Evolutionary conservation across 2,329 filamentous ascomycete genomes (phyloP).

Genomic region (Hypomyces perniciosus): DNA sequence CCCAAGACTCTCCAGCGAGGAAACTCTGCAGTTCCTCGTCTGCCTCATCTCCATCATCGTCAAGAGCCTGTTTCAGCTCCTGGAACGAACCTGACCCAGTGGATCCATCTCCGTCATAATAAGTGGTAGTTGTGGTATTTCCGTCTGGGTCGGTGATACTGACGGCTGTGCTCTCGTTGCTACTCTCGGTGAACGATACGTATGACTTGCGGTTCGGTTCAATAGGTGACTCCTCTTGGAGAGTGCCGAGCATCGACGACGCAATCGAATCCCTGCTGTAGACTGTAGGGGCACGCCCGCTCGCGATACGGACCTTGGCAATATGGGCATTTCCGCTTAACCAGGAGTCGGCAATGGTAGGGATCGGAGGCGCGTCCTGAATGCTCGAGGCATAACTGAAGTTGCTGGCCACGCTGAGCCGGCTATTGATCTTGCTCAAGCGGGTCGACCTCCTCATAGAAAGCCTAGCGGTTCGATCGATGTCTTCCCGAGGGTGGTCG

Average conservation of each 20-base stretch:
- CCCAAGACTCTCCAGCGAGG: conserved; percentile 87
- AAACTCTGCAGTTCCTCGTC: conserved; percentile 89
- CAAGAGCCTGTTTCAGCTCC: conserved; percentile 77
- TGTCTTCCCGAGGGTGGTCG: conserved; percentile 86
- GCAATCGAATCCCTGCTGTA: conserved; percentile 79
- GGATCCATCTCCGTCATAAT: conserved; percentile 75
- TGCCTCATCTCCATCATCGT: conserved; percentile 84
- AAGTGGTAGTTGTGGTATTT: conserved; percentile 65
- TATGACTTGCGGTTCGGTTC: conserved; percentile 93
- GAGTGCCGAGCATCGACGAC: conserved; percentile 80
- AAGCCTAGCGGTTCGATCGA: conserved; percentile 89
- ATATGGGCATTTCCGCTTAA: conserved; percentile 46
- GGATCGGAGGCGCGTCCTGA: conserved; percentile 88
- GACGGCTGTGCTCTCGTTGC: conserved; percentile 63
- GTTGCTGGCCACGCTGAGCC: conserved; percentile 89
- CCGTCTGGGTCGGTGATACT: conserved; percentile 74
- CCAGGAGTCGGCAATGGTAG: conserved; percentile 93
- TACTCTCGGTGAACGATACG: conserved; percentile 77
- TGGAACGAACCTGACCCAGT: conserved; percentile 69
- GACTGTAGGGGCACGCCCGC: conserved; percentile 35
- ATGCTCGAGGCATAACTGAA: conserved; percentile 88
- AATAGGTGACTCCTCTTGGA: conserved; percentile 82
- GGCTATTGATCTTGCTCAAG: conserved; percentile 86
- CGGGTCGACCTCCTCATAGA: conserved; percentile 87
- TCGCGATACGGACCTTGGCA: conserved; percentile 40